Evolutionary conservation across 257 asterid species (phyloP).

Genomic region (Penstemon eatonii): DNA sequence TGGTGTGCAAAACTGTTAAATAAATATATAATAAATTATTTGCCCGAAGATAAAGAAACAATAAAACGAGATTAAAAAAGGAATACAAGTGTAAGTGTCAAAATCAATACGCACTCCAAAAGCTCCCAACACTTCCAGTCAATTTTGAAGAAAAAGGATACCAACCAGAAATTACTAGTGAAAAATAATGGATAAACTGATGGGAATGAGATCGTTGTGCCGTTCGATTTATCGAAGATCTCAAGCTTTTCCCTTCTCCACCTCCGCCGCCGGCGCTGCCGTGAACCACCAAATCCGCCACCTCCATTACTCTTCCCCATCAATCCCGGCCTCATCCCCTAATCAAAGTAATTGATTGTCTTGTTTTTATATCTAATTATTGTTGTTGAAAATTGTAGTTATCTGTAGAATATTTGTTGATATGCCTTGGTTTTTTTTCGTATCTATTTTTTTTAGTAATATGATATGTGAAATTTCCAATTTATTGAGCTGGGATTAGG

Average conservation of each 20-base stretch:
- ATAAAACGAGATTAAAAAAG: too few species aligned
- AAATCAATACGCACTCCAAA: too few species aligned
- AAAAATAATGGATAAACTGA: slow-evolving; percentile 49
- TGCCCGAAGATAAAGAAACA: too few species aligned
- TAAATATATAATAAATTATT: too few species aligned
- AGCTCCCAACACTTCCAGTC: too few species aligned
- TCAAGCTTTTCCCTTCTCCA: slow-evolving; percentile 38
- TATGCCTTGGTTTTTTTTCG: not conserved
- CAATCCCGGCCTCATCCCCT: slow-evolving; percentile 45
- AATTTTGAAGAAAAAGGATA: too few species aligned
- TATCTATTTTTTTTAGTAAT: not conserved
- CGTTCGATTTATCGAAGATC: slow-evolving; percentile 72
- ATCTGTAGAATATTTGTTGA: not conserved
- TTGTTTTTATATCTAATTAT: not conserved
- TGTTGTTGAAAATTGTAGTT: not conserved
- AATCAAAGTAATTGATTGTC: slow-evolving; percentile 26
- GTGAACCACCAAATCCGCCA: slow-evolving; percentile 58
- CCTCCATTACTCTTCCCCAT: slow-evolving; percentile 55
- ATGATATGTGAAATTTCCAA: not conserved
- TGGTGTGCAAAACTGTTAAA: too few species aligned
- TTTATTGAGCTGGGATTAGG: slow-evolving; percentile 17
- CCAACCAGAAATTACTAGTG: not conserved
- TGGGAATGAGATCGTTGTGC: slow-evolving; percentile 66
- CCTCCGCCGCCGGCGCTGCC: slow-evolving; percentile 42
- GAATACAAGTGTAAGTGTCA: too few species aligned